These are phyloP conservation scores for Beta corolliflora DNA, from an alignment of 179 eudicot genomes.

Conservation along the genomic window DNA sequence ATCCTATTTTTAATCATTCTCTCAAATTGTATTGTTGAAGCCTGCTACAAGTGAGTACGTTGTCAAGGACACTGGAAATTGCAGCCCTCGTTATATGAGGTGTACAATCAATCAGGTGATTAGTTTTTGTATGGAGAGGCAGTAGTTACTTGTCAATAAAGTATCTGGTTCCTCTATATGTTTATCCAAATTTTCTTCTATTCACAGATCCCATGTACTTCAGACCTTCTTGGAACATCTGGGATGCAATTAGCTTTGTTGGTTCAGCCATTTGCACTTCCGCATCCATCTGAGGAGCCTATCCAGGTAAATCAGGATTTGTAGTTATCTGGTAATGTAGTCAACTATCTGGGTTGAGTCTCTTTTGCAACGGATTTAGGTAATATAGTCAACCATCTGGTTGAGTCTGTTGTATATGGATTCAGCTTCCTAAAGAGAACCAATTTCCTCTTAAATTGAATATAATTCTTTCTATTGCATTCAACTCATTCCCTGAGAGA, in stretches of 20 bases:
- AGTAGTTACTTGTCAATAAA: not conserved
- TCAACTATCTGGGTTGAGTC: not conserved
- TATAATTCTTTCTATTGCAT: not conserved
- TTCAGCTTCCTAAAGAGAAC: not conserved
- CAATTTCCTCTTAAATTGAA: not conserved
- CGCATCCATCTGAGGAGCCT: constrained; percentile 94
- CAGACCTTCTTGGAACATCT: constrained; percentile 84
- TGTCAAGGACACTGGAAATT: constrained; percentile 91
- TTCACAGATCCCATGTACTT: constrained; percentile 82
- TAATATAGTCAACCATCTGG: not conserved
- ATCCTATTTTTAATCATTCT: not conserved
- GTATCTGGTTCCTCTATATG: not conserved
- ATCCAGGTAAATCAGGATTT: constrained; percentile 51
- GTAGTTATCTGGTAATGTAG: not conserved
- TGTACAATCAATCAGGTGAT: constrained; percentile 93
- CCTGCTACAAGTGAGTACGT: constrained; percentile 88
- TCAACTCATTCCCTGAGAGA: not conserved
- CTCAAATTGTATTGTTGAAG: constrained; percentile 38
- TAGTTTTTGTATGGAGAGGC: constrained; percentile 6
- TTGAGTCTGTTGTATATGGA: not conserved
- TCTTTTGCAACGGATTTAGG: not conserved
- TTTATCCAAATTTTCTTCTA: constrained; percentile 13
- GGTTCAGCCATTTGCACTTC: constrained; percentile 96
- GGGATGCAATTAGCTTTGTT: constrained; percentile 94
- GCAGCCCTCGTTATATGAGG: constrained; percentile 97